Evolutionary conservation across 805 yeast genomes (phyloP), one percentile per base, ranked within the genome.

Genomic region (Tanozyma kutaoensis): DNA sequence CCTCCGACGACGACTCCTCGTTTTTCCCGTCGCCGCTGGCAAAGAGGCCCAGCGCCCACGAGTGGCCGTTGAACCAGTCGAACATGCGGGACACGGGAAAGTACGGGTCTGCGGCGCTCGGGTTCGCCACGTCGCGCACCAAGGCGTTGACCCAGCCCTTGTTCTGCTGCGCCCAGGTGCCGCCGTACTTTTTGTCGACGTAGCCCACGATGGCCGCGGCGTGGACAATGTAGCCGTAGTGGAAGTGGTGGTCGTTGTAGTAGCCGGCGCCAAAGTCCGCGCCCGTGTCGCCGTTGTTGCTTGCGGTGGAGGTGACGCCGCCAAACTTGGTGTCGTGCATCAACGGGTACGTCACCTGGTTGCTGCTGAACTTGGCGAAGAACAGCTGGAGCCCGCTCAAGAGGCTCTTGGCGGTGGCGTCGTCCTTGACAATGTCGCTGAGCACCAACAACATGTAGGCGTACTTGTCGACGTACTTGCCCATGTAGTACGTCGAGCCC

Each of bases 161-260:
- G 37, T 65, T 61, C 8, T 45, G 48, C 8, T 35, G 31, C 4
- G 61, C 49, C 74, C 79, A 76, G 2, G 53, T 43, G 8, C 73
- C 72, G 3, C 76, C 76, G 52, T 39, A 58, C 75, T 39, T 68
- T 56, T 23, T 43, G 44, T 81, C 93, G 12, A 75, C 69, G 29
- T 69, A 48, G n/a, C 76, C 86, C 24, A 80, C 67, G 13, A 78
- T 57, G 1, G 93, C 85, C 5, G 93, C 93, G 1, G 93, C 79
- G 45, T 80, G 86, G 25, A 81, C 63, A 38, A 72, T 76, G 49
- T 80, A 82, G 8, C 91, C 91, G 42, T 77, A 82, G 47, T 82
- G 93, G 66, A 80, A 82, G 45, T 81, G 91, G 42, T 82, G 93
- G 43, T 82, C 93, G 39, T 81, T 80, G 52, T 80, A 81, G 46